Conservation (phyloP, 768 basidiomycete genomes). For the Suillus lakei region DNA sequence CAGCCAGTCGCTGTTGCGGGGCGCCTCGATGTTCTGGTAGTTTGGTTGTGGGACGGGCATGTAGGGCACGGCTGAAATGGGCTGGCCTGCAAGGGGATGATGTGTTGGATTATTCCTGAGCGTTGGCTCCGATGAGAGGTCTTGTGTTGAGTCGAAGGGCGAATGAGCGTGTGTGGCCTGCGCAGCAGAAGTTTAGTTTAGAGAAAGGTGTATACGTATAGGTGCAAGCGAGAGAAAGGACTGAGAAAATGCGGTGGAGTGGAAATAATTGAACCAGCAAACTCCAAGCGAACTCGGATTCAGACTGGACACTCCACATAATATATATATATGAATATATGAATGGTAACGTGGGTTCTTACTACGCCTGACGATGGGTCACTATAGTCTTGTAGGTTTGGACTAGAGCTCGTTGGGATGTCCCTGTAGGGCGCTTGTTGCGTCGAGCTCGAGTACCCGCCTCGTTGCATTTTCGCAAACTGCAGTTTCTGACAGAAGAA, state of each 20-base stretch:
- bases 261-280: neutral
- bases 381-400: conserved; percentile 35
- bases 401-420: conserved; percentile 16
- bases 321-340: conserved; percentile 10
- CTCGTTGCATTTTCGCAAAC: neutral
- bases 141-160: conserved; percentile 22
- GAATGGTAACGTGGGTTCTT: conserved; percentile 12
- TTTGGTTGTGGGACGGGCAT: conserved; percentile 19
- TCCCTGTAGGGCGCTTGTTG: conserved; percentile 28
- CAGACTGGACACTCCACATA: neutral
- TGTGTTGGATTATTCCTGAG: conserved; percentile 29
- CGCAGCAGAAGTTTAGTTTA: conserved; percentile 26
- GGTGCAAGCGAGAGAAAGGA: conserved; percentile 5
- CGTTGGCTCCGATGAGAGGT: conserved; percentile 25
- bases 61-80: conserved; percentile 24
- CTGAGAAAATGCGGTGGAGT: neutral
- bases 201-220: conserved; percentile 1
- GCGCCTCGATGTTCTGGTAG: conserved; percentile 38
- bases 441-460: conserved; percentile 26
- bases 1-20: conserved; percentile 45
- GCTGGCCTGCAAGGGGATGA: conserved; percentile 25
- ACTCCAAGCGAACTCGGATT: conserved; percentile 2
- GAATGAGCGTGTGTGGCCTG: conserved; percentile 46
- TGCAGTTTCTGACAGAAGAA: neutral
- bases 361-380: conserved; percentile 27